Evolutionary conservation across 768 basidiomycete species (phyloP).

Genomic region (Porphyrellus cyaneotinctus): DNA sequence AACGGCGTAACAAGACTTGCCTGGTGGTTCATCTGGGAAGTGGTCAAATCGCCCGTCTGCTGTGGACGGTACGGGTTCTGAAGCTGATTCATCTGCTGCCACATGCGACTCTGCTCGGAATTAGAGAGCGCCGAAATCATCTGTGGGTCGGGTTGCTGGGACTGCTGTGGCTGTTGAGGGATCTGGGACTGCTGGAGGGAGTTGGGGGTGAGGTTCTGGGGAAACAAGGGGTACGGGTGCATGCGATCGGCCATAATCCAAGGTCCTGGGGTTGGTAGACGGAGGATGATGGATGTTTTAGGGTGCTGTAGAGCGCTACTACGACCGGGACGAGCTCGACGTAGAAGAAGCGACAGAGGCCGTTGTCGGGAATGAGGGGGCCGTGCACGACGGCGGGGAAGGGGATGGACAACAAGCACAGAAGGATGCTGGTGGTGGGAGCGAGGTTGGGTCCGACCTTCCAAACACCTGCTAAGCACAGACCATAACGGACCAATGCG

Average conservation of each 20-base stretch:
- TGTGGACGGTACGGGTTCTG: constrained; percentile 43
- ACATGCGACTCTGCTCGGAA: constrained; percentile 51
- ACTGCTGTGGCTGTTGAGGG: constrained; percentile 43
- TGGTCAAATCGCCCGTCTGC: constrained; percentile 38
- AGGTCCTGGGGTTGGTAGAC: constrained; percentile 22
- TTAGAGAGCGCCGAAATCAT: constrained; percentile 41
- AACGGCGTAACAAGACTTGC: constrained; percentile 33
- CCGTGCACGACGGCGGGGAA: constrained; percentile 48
- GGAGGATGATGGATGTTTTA: constrained; percentile 31
- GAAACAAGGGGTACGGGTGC: constrained; percentile 51
- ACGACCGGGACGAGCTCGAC: constrained; percentile 20
- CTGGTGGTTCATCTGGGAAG: constrained; percentile 43
- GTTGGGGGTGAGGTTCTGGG: constrained; percentile 43
- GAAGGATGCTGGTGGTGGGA: constrained; percentile 54
- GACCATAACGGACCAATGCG: constrained; percentile 34
- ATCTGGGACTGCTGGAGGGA: constrained; percentile 41
- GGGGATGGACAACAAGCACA: constrained; percentile 34
- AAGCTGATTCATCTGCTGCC: constrained; percentile 53
- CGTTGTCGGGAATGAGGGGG: constrained; percentile 27
- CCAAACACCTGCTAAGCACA: constrained; percentile 38
- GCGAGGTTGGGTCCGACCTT: constrained; percentile 49
- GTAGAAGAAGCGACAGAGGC: constrained; percentile 21
- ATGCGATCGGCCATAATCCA: constrained; percentile 62
- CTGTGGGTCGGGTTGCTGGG: constrained; percentile 38
- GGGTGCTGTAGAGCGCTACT: constrained; percentile 25